phyloP scores from a whole-genome alignment of 2,329 filamentous ascomycete genomes.

The Phyllosticta paracitricarpa region DNA sequence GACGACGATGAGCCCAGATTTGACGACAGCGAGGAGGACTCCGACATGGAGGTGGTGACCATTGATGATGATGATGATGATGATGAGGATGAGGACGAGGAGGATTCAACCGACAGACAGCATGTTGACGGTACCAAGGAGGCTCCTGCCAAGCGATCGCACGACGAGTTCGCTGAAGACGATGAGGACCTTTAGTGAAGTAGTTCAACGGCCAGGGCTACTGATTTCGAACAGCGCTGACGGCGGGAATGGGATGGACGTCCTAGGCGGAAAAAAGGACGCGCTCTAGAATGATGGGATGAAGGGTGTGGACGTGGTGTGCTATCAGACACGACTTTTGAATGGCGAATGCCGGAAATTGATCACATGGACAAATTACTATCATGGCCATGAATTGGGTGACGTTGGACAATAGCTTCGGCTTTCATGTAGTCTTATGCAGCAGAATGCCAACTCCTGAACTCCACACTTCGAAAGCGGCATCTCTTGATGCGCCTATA shows the following conservation, averaged over 20 bases:
- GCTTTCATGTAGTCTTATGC: neutral
- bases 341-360: neutral
- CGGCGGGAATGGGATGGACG: too few species aligned
- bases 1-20: neutral
- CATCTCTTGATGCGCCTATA: neutral
- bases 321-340: too few species aligned
- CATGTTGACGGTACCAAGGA: neutral
- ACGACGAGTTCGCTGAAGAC: neutral
- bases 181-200: neutral
- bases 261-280: too few species aligned
- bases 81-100: slow-evolving; percentile 8
- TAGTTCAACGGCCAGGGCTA: too few species aligned
- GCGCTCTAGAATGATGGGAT: too few species aligned
- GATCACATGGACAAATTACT: neutral
- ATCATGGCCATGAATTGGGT: neutral
- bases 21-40: slow-evolving; percentile 3
- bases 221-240: too few species aligned
- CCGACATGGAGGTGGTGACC: neutral
- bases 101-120: neutral
- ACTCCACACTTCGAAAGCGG: neutral
- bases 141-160: neutral
- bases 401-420: neutral
- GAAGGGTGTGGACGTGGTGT: too few species aligned
- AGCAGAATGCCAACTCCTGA: neutral
- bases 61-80: neutral